These are phyloP conservation scores for Globisporangium alternatum DNA, from an alignment of 352 stramenopile genomes.

Conservation along the genomic window DNA sequence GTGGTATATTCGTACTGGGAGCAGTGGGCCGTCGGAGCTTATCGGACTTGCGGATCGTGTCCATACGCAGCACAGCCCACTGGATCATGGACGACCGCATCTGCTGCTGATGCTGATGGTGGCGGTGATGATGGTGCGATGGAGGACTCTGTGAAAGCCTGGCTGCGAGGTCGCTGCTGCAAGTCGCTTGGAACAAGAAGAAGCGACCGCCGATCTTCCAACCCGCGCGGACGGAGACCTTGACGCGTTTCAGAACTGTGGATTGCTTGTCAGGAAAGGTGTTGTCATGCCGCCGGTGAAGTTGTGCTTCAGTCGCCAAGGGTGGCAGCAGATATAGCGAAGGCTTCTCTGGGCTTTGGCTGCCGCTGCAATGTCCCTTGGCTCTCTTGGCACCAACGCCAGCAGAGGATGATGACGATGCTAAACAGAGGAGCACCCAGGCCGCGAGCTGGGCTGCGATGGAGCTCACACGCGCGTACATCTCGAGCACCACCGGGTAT, in stretches of 20 bases:
- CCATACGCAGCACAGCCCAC: conserved; percentile 15
- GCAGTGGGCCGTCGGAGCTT: background rate
- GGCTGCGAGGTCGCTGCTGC: background rate
- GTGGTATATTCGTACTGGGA: background rate
- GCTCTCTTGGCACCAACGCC: background rate
- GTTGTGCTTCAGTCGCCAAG: background rate
- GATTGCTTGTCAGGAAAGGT: background rate
- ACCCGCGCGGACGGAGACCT: conserved; percentile 10
- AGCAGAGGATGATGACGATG: background rate
- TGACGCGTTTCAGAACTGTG: background rate
- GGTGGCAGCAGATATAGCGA: background rate
- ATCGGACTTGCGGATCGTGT: background rate
- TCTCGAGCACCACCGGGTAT: conserved; percentile 4
- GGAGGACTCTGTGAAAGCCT: background rate
- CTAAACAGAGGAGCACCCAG: conserved; percentile 38
- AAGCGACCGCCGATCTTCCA: conserved; percentile 35
- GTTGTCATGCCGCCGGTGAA: background rate
- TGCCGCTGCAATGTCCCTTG: too few species aligned
- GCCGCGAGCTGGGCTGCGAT: conserved; percentile 47
- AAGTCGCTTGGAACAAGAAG: conserved; percentile 27
- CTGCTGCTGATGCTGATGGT: background rate
- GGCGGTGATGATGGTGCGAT: background rate
- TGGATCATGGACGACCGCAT: background rate
- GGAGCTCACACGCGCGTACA: conserved; percentile 33
- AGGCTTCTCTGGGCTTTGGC: background rate